Evolutionary conservation across 2,329 filamentous ascomycete genomes (phyloP), one percentile per base, ranked within the genome.

Genomic region (Hypoxylon rubiginosum): DNA sequence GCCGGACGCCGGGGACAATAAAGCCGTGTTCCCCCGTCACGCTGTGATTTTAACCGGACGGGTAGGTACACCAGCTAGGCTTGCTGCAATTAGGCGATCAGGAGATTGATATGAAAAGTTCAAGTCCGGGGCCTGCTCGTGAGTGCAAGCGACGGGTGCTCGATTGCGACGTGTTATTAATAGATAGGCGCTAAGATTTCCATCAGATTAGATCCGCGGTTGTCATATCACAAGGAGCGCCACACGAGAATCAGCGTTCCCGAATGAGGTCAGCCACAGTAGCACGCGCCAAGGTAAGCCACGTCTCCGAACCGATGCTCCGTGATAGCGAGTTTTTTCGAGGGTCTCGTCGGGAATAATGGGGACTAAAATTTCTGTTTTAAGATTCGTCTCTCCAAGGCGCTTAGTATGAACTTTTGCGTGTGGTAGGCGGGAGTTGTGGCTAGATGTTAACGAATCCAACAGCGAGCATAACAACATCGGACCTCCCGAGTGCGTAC

Each of bases 211-310:
- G 30, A 34, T 34, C 32, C 45, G 55, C 39, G 19, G 11, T 52
- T 51, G n/a, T 53, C 48, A 36, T 59, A 36, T 46, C 34, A 50
- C 61, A 24, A 32, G 36, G 46, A 15, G 39, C 49, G 54, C 52
- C 48, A 58, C 57, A 58, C 53, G 58, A 50, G 26, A 49, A 51
- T 32, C 26, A 4, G n/a, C 7, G 7, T 13, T 1, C 11, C 11
- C 13, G 13, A 36, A 48, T 5, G 50, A 39, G 36, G 55, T 52
- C 32, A 68, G 65, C 65, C 65, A 68, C 65, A 65, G 36, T 53
- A 34, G 19, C 26, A 46, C 62, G 26, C 8, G n/a, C n/a, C n/a
- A n/a, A 46, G 10, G n/a, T 15, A 61, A 58, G 65, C 62, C 62
- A 65, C 65, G 61, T 15, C 13, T n/a, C 52, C 10, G 10, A 10